Conservation (phyloP, 163 green algal genomes). For the Chloromonas sp. region DNA sequence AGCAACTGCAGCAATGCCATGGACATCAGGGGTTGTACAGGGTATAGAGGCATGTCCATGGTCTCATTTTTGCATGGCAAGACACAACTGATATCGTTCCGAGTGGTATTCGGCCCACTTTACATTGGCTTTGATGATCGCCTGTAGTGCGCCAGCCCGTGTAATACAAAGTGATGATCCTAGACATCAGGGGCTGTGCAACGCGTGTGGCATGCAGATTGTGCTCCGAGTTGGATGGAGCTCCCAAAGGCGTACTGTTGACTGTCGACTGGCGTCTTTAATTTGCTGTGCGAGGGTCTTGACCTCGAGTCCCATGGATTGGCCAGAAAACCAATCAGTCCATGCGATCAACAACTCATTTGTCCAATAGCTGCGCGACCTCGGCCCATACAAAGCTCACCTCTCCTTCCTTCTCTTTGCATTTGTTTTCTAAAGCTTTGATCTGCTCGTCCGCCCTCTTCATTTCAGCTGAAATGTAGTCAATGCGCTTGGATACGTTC, state of each 20-base stretch:
- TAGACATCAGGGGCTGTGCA: not conserved
- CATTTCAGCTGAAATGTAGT: constrained; percentile 71
- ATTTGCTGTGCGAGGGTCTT: too few species aligned
- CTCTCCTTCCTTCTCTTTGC: constrained; percentile 45
- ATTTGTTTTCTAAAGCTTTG: constrained; percentile 47
- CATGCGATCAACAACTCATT: not conserved
- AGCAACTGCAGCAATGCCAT: constrained; percentile 2
- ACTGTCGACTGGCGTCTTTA: too few species aligned
- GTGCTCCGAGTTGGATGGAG: too few species aligned
- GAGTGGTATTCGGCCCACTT: too few species aligned
- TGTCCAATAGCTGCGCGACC: not conserved
- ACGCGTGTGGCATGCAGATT: not conserved
- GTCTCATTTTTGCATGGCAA: too few species aligned
- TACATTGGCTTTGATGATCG: too few species aligned
- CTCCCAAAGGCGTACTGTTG: too few species aligned
- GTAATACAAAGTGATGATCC: too few species aligned
- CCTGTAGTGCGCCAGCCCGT: too few species aligned
- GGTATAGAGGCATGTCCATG: too few species aligned
- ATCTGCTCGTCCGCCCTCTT: constrained; percentile 43
- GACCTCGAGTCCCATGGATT: not conserved
- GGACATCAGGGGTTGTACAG: too few species aligned
- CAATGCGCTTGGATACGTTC: constrained; percentile 74
- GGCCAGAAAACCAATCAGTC: not conserved
- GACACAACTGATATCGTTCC: too few species aligned
- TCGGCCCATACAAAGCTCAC: constrained; percentile 15